Conservation (phyloP, 169 alveolate genomes). For the Plasmodium gallinaceum region DNA sequence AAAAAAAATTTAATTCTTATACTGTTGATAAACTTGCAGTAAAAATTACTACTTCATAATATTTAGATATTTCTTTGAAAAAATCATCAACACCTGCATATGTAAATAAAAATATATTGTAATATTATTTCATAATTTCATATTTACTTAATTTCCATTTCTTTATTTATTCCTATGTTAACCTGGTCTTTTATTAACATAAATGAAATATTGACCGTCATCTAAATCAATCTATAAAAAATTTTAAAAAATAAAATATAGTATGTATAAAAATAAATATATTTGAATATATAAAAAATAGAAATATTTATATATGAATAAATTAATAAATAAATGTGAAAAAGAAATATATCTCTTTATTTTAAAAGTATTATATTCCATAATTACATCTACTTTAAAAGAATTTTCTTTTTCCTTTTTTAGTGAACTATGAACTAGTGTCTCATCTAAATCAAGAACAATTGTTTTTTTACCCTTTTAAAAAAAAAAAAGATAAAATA, state of each 20-base stretch:
- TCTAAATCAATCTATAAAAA: slow-evolving; percentile 82
- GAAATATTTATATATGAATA: not conserved
- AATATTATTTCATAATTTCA: not conserved
- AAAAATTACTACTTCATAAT: slow-evolving; percentile 88
- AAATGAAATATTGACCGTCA: slow-evolving; percentile 81
- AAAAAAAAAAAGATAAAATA: slow-evolving; percentile 9
- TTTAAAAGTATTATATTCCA: not conserved
- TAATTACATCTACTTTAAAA: slow-evolving; percentile 77
- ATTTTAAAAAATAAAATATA: not conserved
- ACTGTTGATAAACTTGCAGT: slow-evolving; percentile 87
- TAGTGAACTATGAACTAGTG: slow-evolving; percentile 84
- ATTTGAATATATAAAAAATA: not conserved
- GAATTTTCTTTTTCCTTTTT: slow-evolving; percentile 76
- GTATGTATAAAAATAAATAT: not conserved
- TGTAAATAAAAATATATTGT: slow-evolving; percentile 10
- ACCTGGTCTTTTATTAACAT: slow-evolving; percentile 88
- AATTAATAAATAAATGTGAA: not conserved
- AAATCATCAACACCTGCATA: slow-evolving; percentile 86
- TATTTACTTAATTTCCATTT: not conserved
- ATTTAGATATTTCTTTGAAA: slow-evolving; percentile 80
- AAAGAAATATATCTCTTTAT: not conserved
- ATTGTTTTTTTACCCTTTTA: slow-evolving; percentile 82
- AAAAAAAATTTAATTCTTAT: slow-evolving; percentile 6
- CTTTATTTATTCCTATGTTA: slow-evolving; percentile 33
- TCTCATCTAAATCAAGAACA: slow-evolving; percentile 85